Base-by-base conservation (phyloP, 116 monocot species). In the Posidonia oceanica region DNA sequence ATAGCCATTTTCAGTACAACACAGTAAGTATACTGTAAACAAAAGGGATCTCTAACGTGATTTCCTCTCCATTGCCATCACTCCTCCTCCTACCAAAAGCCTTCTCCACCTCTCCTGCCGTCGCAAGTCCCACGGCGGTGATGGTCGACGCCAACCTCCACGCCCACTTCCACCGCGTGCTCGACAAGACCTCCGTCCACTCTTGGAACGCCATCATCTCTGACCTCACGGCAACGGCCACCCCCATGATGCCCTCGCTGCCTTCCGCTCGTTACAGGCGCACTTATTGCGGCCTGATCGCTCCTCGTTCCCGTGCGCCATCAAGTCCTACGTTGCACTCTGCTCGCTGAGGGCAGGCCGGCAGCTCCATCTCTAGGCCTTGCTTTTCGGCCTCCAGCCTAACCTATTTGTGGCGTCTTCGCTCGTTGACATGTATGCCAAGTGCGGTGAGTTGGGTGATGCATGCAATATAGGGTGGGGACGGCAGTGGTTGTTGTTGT, bases 391-490 rank as follows among this genome's bases (percentile, higher is more conserved):
- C 14, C 78, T 87, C 67, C 66, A 73, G 14, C 87, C 75, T 3
- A 83, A 89, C 73, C 77, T 84, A 39, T 94, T 89, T 74, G 70
- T 89, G 38, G 72, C 89, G n/a, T 94, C 90, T 65, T 78, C 94
- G 52, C 83, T 94, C 41, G 59, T 90, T 61, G 70, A 87, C 74
- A 83, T 94, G 85, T 94, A 94, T 83, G 79, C 87, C 36, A 78
- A 75, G 59, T 90, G 87, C 59, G 21, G 59, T 17, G 42, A 56
- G n/a, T 76, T 77, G 21, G 40, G 7, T 23, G 87, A 89, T 55
- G 94, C 94, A 59, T 81, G 77, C 44, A 71, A 60, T n/a, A n/a
- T n/a, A n/a, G n/a, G n/a, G n/a, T n/a, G n/a, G n/a, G n/a, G n/a
- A n/a, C n/a, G n/a, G n/a, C n/a, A n/a, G n/a, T n/a, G n/a, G n/a